A percentile compares a stretch with the other conserved stretches of the same genome.
Conservation (phyloP, 768 basidiomycete species). For the Psilocybe sp. region DNA sequence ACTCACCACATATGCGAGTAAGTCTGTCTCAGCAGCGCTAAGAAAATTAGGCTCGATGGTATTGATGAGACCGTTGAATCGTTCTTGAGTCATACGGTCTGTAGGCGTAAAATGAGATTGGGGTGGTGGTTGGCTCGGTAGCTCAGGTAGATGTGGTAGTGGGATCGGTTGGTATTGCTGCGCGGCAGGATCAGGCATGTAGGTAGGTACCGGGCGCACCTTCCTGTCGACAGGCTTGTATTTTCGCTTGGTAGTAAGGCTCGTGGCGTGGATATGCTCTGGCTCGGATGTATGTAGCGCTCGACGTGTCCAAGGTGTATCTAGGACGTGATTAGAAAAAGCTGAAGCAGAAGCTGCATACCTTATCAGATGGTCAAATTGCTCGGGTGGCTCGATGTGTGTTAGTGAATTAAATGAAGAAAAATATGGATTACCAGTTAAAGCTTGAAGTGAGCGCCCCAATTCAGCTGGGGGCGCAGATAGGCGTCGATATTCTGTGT, state of each 20-base stretch:
- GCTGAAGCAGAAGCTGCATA: neutral
- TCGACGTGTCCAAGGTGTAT: constrained; percentile 2
- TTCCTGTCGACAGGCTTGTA: constrained; percentile 28
- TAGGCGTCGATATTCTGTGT: no score
- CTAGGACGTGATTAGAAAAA: neutral
- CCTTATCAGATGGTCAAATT: constrained; percentile 1
- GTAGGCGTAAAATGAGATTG: neutral
- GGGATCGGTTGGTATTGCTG: constrained; percentile 1
- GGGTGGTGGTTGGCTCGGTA: neutral
- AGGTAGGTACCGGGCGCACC: constrained; percentile 22
- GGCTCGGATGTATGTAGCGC: neutral
- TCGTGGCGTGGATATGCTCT: neutral
- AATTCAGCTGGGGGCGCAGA: no score
- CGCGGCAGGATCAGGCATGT: constrained; percentile 18
- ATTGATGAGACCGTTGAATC: neutral
- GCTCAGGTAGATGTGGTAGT: neutral
- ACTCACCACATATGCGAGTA: constrained; percentile 14
- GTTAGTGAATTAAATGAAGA: neutral
- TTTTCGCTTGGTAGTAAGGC: constrained; percentile 1
- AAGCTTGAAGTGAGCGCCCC: no score
- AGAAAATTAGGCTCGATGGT: neutral
- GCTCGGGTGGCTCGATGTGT: neutral
- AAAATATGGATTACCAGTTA: neutral
- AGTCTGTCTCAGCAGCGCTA: constrained; percentile 11
- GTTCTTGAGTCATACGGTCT: neutral